These are phyloP conservation scores for Brachypodium distachyon DNA, from an alignment of 202 grass and related monocot genomes.

Conservation along the genomic window DNA sequence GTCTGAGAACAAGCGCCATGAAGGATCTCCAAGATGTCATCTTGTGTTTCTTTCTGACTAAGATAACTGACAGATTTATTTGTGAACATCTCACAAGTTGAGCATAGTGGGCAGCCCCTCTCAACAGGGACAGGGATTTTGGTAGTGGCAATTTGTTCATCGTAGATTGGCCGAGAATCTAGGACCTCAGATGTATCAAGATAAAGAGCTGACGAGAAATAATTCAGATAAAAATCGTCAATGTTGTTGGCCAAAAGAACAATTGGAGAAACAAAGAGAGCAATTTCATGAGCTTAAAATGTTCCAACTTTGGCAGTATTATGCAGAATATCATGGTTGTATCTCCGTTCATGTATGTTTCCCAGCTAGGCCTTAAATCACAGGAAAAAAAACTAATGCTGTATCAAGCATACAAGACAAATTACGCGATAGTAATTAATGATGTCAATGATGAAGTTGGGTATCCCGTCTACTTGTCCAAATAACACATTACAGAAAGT, in stretches of 20 bases:
- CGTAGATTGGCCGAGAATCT: not conserved
- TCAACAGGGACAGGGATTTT: slow-evolving; percentile 14
- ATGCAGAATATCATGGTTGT: not conserved
- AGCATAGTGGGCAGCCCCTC: slow-evolving; percentile 36
- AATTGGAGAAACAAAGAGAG: not conserved
- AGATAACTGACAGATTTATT: slow-evolving; percentile 47
- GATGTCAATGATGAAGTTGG: not conserved
- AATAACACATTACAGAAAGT: not conserved
- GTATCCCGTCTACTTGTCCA: no score
- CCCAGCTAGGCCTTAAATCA: not conserved
- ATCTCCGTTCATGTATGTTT: not conserved
- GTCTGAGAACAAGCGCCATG: slow-evolving; percentile 63
- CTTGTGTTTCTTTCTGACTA: slow-evolving; percentile 56
- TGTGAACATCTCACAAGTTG: slow-evolving; percentile 46
- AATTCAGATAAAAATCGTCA: not conserved
- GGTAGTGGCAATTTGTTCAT: slow-evolving; percentile 2
- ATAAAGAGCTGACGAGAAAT: not conserved
- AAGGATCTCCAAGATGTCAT: slow-evolving; percentile 48
- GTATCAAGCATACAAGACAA: not conserved
- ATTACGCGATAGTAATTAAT: not conserved
- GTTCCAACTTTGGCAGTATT: not conserved
- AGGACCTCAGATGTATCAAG: not conserved
- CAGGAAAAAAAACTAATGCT: not conserved
- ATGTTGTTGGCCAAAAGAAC: not conserved
- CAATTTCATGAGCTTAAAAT: not conserved